These are phyloP conservation scores for Suillus subluteus DNA, from an alignment of 768 basidiomycete genomes.

Conservation along the genomic window DNA sequence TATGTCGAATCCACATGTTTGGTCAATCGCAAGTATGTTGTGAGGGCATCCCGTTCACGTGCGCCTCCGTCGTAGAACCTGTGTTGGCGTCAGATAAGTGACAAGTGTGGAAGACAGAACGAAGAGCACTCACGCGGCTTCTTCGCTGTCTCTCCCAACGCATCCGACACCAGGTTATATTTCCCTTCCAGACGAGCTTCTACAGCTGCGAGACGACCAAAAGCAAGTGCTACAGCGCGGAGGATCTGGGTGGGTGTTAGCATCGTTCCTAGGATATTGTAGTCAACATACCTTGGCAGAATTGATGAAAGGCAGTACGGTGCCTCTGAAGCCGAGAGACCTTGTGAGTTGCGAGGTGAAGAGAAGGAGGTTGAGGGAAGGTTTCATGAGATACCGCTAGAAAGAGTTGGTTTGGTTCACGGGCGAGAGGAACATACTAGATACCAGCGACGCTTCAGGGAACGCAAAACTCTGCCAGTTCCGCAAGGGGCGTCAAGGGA, in stretches of 20 bases:
- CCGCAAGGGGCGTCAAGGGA: slow-evolving; percentile 74
- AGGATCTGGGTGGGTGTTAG: slow-evolving; percentile 49
- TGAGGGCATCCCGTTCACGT: slow-evolving; percentile 82
- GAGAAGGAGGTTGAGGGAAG: slow-evolving; percentile 87
- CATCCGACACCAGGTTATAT: slow-evolving; percentile 82
- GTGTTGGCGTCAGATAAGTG: neutral
- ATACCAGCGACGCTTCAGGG: slow-evolving; percentile 67
- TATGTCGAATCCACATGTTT: slow-evolving; percentile 92
- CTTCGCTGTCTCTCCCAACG: slow-evolving; percentile 88
- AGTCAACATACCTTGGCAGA: slow-evolving; percentile 53
- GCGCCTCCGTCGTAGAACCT: slow-evolving; percentile 92
- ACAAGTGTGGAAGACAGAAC: neutral
- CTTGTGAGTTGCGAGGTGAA: slow-evolving; percentile 91
- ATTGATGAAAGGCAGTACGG: slow-evolving; percentile 74
- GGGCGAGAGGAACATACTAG: slow-evolving; percentile 60
- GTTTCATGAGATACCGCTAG: slow-evolving; percentile 89
- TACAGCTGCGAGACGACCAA: slow-evolving; percentile 85
- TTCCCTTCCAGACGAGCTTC: slow-evolving; percentile 91
- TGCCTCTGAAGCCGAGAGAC: slow-evolving; percentile 86
- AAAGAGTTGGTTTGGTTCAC: neutral
- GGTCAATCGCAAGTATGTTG: slow-evolving; percentile 76
- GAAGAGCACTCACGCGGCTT: slow-evolving; percentile 72
- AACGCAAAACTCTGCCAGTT: slow-evolving; percentile 79
- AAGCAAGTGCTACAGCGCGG: slow-evolving; percentile 86
- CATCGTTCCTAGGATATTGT: neutral